phyloP scores from a whole-genome alignment of 2,329 filamentous ascomycete species.

The Fusarium sp. region DNA sequence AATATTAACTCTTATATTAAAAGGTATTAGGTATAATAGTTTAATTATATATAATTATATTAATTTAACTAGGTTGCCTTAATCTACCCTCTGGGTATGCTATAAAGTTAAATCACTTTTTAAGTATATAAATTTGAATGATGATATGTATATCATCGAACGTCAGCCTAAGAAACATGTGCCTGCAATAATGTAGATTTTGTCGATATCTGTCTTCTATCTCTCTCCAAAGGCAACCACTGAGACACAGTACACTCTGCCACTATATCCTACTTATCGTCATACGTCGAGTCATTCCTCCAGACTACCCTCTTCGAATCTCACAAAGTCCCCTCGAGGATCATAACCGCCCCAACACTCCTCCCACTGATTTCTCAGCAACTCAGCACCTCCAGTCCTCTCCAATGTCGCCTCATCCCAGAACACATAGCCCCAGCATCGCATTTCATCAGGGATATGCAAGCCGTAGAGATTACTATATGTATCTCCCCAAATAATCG shows the following conservation, averaged over 20 bases:
- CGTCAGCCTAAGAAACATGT: background rate
- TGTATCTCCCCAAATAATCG: background rate
- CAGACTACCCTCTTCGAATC: background rate
- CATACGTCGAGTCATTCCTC: background rate
- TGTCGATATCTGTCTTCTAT: too few relatives aligned
- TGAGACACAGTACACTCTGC: background rate
- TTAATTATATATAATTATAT: too few relatives aligned
- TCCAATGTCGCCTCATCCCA: background rate
- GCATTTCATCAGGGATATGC: background rate
- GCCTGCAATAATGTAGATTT: background rate
- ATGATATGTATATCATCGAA: background rate
- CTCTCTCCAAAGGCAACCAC: background rate
- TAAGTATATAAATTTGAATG: background rate
- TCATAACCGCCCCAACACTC: background rate
- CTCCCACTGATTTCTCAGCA: background rate
- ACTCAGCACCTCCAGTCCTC: background rate
- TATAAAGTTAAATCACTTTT: too few relatives aligned
- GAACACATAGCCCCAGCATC: background rate
- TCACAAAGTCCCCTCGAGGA: background rate
- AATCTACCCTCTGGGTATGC: too few relatives aligned
- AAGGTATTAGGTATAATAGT: too few relatives aligned
- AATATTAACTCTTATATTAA: too few relatives aligned
- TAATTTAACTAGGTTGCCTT: too few relatives aligned
- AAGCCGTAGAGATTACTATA: background rate
- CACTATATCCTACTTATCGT: background rate